Percentiles rank a stretch among this genome's conserved stretches.
These are phyloP conservation scores for Sanghuangporus sanghuang DNA, from an alignment of 1,284 basidiomycete species.

Conservation along the genomic window DNA sequence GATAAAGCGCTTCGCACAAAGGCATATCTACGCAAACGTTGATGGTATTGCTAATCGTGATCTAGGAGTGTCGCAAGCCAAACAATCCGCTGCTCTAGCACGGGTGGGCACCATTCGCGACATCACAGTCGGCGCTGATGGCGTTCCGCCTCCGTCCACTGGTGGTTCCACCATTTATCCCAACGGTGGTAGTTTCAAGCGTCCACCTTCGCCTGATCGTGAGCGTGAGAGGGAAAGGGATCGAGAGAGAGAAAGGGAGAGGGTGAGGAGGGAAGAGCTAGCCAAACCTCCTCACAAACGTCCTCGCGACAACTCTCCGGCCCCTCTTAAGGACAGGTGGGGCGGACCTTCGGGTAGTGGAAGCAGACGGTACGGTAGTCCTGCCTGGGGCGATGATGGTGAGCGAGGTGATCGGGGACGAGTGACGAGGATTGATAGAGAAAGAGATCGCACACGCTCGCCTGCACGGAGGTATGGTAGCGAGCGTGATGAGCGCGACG, in stretches of 20 bases:
- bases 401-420: constrained; percentile 1
- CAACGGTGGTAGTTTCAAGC: constrained; percentile 30
- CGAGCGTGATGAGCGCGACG: constrained; percentile 43
- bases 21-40: constrained; percentile 82
- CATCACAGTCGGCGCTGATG: neutral
- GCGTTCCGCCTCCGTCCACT: constrained; percentile 17
- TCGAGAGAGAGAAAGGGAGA: constrained; percentile 17
- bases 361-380: constrained; percentile 38
- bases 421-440: constrained; percentile 26
- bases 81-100: constrained; percentile 31
- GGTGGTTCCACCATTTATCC: constrained; percentile 20
- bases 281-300: constrained; percentile 42
- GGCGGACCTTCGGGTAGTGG: constrained; percentile 41
- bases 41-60: constrained; percentile 89
- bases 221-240: neutral
- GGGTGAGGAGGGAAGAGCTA: constrained; percentile 34
- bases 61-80: constrained; percentile 54
- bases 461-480: constrained; percentile 25
- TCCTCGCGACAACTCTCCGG: constrained; percentile 45
- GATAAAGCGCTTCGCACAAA: constrained; percentile 87
- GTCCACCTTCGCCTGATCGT: constrained; percentile 46
- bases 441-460: constrained; percentile 37
- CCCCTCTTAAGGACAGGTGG: constrained; percentile 37
- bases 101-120: constrained; percentile 46
- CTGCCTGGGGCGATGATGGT: constrained; percentile 31